Evolutionary conservation across 169 alveolate genomes (phyloP).

Genomic region (Plasmodium blacklocki): DNA sequence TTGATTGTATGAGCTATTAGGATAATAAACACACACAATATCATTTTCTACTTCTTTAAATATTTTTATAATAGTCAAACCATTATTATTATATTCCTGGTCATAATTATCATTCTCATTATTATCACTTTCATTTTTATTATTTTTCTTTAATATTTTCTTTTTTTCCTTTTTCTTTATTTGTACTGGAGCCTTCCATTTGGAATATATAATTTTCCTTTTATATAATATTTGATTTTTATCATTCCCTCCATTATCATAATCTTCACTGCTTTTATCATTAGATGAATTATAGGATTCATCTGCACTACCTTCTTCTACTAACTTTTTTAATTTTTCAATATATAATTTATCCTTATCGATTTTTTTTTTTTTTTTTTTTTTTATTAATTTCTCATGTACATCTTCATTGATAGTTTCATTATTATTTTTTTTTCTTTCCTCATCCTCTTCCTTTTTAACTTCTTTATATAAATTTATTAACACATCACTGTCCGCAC

Average conservation of each 20-base stretch:
- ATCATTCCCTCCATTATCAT: conserved; percentile 15
- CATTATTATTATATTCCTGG: background rate
- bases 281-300: conserved; percentile 32
- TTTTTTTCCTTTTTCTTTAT: too few species aligned
- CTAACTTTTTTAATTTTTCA: conserved; percentile 58
- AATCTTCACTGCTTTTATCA: conserved; percentile 26
- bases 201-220: conserved; percentile 54
- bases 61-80: conserved; percentile 15
- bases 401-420: background rate
- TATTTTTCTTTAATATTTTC: too few species aligned
- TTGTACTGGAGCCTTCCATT: too few species aligned
- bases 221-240: conserved; percentile 58
- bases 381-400: conserved; percentile 6
- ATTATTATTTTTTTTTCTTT: background rate
- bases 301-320: conserved; percentile 62
- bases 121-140: too few species aligned
- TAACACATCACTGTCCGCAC: conserved; percentile 52
- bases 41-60: conserved; percentile 54
- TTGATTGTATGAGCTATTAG: conserved; percentile 60
- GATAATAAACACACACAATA: conserved; percentile 56
- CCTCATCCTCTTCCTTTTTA: conserved; percentile 32
- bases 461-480: conserved; percentile 57
- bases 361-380: conserved; percentile 46
- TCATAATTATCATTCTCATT: too few species aligned
- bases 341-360: conserved; percentile 65